Evolutionary conservation across 768 basidiomycete species (phyloP).

Genomic region (Dioszegia crocea): DNA sequence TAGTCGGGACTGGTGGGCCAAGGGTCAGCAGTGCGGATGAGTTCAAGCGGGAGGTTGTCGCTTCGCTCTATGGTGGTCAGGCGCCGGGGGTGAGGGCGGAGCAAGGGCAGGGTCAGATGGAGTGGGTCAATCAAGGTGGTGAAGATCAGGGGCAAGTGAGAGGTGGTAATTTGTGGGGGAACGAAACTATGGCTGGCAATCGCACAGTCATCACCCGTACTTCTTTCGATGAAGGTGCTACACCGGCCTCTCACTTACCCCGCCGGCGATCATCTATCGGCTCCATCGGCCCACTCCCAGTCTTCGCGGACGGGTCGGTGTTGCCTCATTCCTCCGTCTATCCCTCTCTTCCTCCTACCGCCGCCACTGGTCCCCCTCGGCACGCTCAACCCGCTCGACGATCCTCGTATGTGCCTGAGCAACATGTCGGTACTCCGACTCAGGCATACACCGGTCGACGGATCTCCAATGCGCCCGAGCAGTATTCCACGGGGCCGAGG

Average conservation of each 20-base stretch:
- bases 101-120: too few relatives aligned
- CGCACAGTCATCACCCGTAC: neutral
- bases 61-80: neutral
- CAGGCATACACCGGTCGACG: too few relatives aligned
- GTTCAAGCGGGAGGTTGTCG: slow-evolving; percentile 4
- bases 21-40: neutral
- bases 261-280: neutral
- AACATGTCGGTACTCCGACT: too few relatives aligned
- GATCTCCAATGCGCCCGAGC: neutral
- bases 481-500: neutral
- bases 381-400: too few relatives aligned
- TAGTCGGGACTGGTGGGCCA: neutral
- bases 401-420: too few relatives aligned
- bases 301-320: neutral
- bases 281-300: too few relatives aligned
- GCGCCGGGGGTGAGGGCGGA: neutral
- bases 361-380: neutral
- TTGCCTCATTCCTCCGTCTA: neutral
- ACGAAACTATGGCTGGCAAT: too few relatives aligned
- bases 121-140: too few relatives aligned
- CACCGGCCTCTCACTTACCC: neutral
- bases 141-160: too few relatives aligned
- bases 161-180: too few relatives aligned
- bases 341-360: neutral
- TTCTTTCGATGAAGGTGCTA: neutral